Base-by-base conservation (phyloP, 2,329 filamentous ascomycete genomes). In the Cryphonectria carpinicola region DNA sequence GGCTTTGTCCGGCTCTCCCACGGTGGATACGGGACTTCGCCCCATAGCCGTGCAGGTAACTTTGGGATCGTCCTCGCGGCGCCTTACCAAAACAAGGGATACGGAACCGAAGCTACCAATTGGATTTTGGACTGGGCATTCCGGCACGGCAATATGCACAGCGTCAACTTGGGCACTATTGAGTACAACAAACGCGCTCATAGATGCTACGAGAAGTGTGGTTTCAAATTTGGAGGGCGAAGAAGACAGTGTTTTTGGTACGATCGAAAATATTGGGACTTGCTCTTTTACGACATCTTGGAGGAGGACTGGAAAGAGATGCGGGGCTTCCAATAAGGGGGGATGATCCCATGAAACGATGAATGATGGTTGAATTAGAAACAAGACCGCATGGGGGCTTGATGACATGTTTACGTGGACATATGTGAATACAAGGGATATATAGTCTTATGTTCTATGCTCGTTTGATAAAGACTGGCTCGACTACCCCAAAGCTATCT, bases 81-180 rank as follows among this genome's bases (percentile, higher is more conserved):
- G 0, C 60, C 66, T 6, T 80, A 79, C 70, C 82, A 82, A 58
- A 75, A 77, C 11, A 72, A 77, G n/a, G 82, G 82, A 0, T 83
- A 83, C 71, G 82, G 82, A 14, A 72, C 71, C 35, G 82, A 84
- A 70, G 79, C 81, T 4, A 81, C 83, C 37, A 66, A 73, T 10
- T 84, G 81, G 81, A 77, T 72, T 2, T 62, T 83, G 13, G 74
- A 80, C 28, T 83, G 80, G 76, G 82, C 78, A 1, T 84, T 84
- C 72, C 69, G 74, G 28, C 73, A 75, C 10, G 79, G 76, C 10
- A 80, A 79, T 10, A 69, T 83, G 77, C 82, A 84, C 70, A 74
- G 78, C 28, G 77, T 84, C 43, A 75, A 74, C 41, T 77, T 84
- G 6, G 72, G 75, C 7, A 78, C 76, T 2, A 80, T 82, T 64